These are phyloP conservation scores for Umbelopsis ramanniana DNA, from an alignment of 192 early-diverging fungal species.

Conservation along the genomic window DNA sequence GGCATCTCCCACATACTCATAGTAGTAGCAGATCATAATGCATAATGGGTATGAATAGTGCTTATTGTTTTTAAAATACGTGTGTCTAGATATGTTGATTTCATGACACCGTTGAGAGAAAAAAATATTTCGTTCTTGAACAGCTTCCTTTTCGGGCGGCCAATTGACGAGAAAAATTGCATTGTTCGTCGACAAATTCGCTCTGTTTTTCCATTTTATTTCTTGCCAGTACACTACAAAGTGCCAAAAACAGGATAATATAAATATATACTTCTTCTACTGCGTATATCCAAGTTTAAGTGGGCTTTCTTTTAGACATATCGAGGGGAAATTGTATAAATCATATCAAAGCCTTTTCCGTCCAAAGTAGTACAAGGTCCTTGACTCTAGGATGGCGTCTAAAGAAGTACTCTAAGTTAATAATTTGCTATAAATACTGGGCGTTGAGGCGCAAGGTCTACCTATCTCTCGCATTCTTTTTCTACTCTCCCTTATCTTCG, in stretches of 20 bases:
- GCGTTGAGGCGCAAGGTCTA: not conserved
- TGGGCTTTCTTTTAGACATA: not conserved
- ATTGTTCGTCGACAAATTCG: conserved; percentile 4
- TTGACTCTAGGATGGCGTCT: not conserved
- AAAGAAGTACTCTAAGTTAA: not conserved
- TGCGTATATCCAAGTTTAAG: not conserved
- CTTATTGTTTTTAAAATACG: too few species aligned
- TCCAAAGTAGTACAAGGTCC: not conserved
- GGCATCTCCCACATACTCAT: too few species aligned
- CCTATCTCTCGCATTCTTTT: not conserved
- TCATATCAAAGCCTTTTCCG: not conserved
- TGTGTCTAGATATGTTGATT: too few species aligned
- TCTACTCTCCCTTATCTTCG: not conserved
- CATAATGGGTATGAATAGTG: too few species aligned
- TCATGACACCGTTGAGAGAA: not conserved
- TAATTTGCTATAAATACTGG: conserved; percentile 2
- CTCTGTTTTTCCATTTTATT: not conserved
- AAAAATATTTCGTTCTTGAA: not conserved
- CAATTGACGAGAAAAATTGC: not conserved
- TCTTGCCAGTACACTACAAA: too few species aligned
- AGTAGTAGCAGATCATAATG: too few species aligned
- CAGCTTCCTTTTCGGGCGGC: conserved; percentile 2
- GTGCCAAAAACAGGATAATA: too few species aligned
- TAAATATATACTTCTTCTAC: too few species aligned
- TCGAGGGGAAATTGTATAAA: not conserved